Evolutionary conservation across 176 grass and related monocot genomes (phyloP), one percentile per base, ranked within the genome.

Genomic region (Oryza glaberrima): DNA sequence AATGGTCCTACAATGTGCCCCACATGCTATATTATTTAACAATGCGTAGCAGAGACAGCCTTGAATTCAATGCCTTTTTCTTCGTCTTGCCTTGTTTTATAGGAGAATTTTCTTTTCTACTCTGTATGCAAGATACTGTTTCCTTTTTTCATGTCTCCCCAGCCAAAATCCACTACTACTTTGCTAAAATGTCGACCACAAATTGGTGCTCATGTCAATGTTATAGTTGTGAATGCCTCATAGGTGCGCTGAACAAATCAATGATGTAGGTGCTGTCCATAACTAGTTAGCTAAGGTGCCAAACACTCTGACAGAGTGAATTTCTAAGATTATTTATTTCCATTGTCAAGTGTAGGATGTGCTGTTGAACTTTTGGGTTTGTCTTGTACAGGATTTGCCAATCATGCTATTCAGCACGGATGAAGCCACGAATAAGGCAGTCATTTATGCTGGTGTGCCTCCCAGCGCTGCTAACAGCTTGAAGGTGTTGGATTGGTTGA

Each of bases 351-450:
- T 82, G 15, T 64, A 3, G 20, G 43, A 47, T 70, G 25, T 47
- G 35, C 56, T 83, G 20, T 26, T 80, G 60, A 80, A 7, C 26
- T 82, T 34, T 16, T 65, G 77, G 45, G 58, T 82, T 70, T 64
- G 47, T 82, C 30, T 52, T 75, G 12, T 73, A 11, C 77, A 97
- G 94, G 84, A 87, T 54, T 65, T 98, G 66, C 88, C 91, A 36
- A 88, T 90, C 69, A 98, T 98, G 96, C 81, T 95, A 28, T 98
- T 98, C 83, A 98, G 96, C 70, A 85, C 90, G 1, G 96, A 94
- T 49, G 83, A 81, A 67, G 76, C 85, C 78, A 86, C 74, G 46
- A 98, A 98, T 76, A 98, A 98, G 72, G 89, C 87, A 70, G 90
- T 98, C 1, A 90, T 98, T 3, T 95, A 90, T 48, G 96, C 93